Conservation (phyloP, 495 filamentous ascomycete species). For the Hypoxylon cercidicola region DNA sequence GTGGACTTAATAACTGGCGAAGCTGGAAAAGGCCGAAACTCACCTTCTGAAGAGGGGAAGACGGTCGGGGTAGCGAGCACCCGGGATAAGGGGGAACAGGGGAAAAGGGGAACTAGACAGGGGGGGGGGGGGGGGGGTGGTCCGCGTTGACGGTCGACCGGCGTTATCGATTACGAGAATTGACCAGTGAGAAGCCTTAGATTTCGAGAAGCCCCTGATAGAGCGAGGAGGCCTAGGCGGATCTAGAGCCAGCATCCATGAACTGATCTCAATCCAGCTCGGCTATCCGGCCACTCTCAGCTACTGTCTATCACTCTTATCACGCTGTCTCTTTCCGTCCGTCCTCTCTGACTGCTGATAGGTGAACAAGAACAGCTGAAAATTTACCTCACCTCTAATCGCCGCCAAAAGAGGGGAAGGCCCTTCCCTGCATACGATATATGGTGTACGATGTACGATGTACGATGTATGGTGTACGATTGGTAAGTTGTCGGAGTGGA, state of each 20-base stretch:
- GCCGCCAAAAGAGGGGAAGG: conserved; percentile 24
- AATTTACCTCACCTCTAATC: conserved; percentile 19
- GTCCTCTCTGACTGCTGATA: too few relatives aligned
- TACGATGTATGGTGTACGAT: too few relatives aligned
- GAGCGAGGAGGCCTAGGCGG: conserved; percentile 22
- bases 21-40: not conserved
- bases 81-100: conserved; percentile 14
- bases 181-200: conserved; percentile 25
- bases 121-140: too few relatives aligned
- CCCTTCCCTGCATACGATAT: too few relatives aligned
- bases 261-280: conserved; percentile 16
- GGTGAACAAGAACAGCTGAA: not conserved
- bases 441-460: too few relatives aligned
- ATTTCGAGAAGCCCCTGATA: not conserved
- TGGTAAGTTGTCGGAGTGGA: too few relatives aligned
- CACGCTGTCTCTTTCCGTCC: too few relatives aligned
- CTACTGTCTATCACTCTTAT: too few relatives aligned
- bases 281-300: too few relatives aligned
- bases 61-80: conserved; percentile 26
- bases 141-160: too few relatives aligned
- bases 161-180: conserved; percentile 41
- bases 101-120: too few relatives aligned
- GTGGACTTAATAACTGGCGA: conserved; percentile 6
- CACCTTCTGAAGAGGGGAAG: conserved; percentile 39
- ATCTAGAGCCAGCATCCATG: conserved; percentile 36